Conservation (phyloP, 148 eudicot genomes). For the Fagopyrum tataricum region DNA sequence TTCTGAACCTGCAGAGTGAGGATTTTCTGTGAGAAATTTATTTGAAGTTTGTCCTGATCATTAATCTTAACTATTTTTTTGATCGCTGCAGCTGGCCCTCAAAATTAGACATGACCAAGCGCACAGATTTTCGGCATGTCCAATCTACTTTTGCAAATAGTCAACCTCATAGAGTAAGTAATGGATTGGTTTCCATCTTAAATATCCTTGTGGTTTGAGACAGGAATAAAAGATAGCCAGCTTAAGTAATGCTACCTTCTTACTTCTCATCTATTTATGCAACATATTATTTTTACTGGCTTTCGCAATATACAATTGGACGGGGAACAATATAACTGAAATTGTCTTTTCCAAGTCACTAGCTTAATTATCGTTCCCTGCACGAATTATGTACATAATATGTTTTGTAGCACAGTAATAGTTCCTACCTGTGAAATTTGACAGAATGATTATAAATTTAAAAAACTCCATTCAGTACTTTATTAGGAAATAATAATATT, state of each 20-base stretch:
- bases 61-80: conserved; percentile 16
- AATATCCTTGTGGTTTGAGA: neutral
- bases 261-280: neutral
- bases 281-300: neutral
- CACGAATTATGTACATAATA: too few relatives aligned
- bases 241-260: neutral
- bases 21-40: conserved; percentile 11
- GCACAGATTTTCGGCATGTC: conserved; percentile 92
- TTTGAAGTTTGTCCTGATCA: neutral
- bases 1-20: conserved; percentile 89
- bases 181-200: neutral
- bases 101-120: conserved; percentile 93
- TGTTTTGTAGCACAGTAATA: too few relatives aligned
- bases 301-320: neutral
- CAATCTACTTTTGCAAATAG: conserved; percentile 69
- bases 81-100: conserved; percentile 77
- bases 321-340: neutral
- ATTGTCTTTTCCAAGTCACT: neutral
- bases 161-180: conserved; percentile 67
- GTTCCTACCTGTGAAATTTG: too few relatives aligned
- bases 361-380: too few relatives aligned
- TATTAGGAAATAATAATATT: too few relatives aligned
- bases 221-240: neutral
- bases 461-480: too few relatives aligned
- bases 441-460: too few relatives aligned